Percentiles rank a stretch among this genome's conserved stretches.
Evolutionary conservation across 495 filamentous ascomycete genomes (phyloP).

Genomic region (Annulohypoxylon nitens): DNA sequence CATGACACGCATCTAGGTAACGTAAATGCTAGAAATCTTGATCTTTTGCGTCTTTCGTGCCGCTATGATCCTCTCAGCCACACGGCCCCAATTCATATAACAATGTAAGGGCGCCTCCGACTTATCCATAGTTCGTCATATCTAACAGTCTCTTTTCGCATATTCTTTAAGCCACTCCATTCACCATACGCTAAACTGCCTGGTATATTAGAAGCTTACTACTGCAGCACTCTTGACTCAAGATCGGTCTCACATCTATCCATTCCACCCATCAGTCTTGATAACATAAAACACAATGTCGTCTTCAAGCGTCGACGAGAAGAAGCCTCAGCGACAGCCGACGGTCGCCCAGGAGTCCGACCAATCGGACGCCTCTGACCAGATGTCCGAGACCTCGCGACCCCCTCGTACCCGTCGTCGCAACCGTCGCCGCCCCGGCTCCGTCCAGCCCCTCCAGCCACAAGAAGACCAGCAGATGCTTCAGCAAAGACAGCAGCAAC

Average conservation of each 20-base stretch:
- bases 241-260: too few relatives aligned
- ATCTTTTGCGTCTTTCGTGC: constrained; percentile 22
- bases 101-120: constrained; percentile 1
- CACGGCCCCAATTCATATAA: constrained; percentile 38
- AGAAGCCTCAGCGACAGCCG: constrained; percentile 30
- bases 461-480: constrained; percentile 48
- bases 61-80: background rate
- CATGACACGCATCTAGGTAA: constrained; percentile 17
- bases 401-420: constrained; percentile 41
- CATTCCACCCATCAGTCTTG: background rate
- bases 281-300: constrained; percentile 34
- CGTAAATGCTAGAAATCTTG: constrained; percentile 31
- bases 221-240: too few relatives aligned
- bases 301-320: constrained; percentile 37
- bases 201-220: background rate
- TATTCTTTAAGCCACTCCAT: background rate
- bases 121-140: constrained; percentile 1
- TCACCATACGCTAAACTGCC: background rate
- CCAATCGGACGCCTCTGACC: constrained; percentile 53
- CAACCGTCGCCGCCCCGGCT: constrained; percentile 44
- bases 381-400: constrained; percentile 58
- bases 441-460: constrained; percentile 37
- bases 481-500: constrained; percentile 48
- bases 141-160: background rate
- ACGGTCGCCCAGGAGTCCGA: constrained; percentile 38